Base-by-base conservation (phyloP, 116 monocot species). In the Iris pallida region DNA sequence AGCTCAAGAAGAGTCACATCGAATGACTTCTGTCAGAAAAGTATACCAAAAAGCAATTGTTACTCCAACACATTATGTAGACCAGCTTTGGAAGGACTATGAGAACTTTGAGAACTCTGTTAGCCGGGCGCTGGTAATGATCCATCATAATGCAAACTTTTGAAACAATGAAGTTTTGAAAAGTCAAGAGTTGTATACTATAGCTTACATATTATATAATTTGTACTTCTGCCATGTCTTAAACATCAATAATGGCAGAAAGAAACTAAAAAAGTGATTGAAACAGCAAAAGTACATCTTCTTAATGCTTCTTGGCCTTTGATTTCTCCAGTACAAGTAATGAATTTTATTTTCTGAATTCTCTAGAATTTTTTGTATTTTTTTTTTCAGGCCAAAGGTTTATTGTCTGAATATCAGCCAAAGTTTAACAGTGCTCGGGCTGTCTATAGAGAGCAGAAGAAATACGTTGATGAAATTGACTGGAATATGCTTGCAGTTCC, bases 401-500 rank as follows among this genome's bases (percentile, higher is more conserved):
- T 97, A 44, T 57, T 97, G 63, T 92, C 92, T 62, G 97, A 97
- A 66, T 92, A 90, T 85, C 93, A 97, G 66, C 93, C 90, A 17
- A 92, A 97, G 75, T 92, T 83, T 74, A 97, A 97, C 64, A 97
- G 93, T 76, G 92, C 97, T 41, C 83, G 79, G 71, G 97, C 97
- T 70, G 97, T 97, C 47, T 97, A 92, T 68, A 87, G 85, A 74
- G 97, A 97, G 57, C 76, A 79, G 19, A 92, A 93, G 76, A 97
- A 93, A 70, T 90, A 83, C 72, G 73, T 93, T 66, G 97, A 97
- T 80, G 93, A 97, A 66, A 92, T 97, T 71, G 93, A 97, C 78
- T 97, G 97, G 97, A 92, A 90, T 83, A 78, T 92, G 77, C 93
- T 97, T 77, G 97, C 97, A 49, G 61, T 86, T 78, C 97, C 93